A percentile compares a stretch with the other conserved stretches of the same genome.
Evolutionary conservation across 768 basidiomycete genomes (phyloP).

Genomic region (Termitomyces sp.): DNA sequence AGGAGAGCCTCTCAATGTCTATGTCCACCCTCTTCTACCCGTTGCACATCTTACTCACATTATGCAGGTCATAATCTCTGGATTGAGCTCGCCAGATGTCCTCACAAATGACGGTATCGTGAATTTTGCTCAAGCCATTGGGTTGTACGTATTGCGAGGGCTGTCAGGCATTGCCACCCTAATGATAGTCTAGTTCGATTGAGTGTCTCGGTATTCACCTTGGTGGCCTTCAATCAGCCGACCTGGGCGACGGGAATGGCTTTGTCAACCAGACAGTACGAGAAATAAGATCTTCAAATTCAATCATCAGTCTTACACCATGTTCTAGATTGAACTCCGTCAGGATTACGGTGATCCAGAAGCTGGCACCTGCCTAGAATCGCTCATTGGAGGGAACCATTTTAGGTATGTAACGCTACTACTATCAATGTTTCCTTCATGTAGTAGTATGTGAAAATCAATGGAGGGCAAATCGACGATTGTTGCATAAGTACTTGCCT

Average conservation of each 20-base stretch:
- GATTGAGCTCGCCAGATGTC: slow-evolving; percentile 49
- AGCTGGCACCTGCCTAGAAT: slow-evolving; percentile 71
- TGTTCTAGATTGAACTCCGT: slow-evolving; percentile 60
- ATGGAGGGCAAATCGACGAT: not conserved
- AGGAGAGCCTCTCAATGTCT: slow-evolving; percentile 77
- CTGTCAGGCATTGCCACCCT: slow-evolving; percentile 16
- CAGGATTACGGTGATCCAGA: slow-evolving; percentile 66
- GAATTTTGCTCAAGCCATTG: slow-evolving; percentile 57
- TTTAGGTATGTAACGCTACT: slow-evolving; percentile 42
- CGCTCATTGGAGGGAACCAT: slow-evolving; percentile 75
- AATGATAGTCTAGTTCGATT: slow-evolving; percentile 19
- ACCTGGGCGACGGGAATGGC: slow-evolving; percentile 79
- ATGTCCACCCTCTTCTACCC: slow-evolving; percentile 32
- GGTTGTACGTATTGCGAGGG: slow-evolving; percentile 44
- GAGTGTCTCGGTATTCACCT: slow-evolving; percentile 74
- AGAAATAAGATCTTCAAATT: slow-evolving; percentile 3
- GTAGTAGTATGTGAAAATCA: not conserved
- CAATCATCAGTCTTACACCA: slow-evolving; percentile 11
- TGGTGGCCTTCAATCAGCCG: slow-evolving; percentile 61
- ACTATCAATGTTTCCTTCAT: not conserved
- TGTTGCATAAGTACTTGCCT: not conserved
- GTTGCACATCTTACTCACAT: not conserved
- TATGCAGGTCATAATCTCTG: slow-evolving; percentile 59
- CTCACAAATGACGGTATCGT: slow-evolving; percentile 51
- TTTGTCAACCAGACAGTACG: slow-evolving; percentile 45